A percentile compares a stretch with the other conserved stretches of the same genome.
phyloP scores from a whole-genome alignment of 805 yeast genomes.

The Yamadazyma phyllophila region DNA sequence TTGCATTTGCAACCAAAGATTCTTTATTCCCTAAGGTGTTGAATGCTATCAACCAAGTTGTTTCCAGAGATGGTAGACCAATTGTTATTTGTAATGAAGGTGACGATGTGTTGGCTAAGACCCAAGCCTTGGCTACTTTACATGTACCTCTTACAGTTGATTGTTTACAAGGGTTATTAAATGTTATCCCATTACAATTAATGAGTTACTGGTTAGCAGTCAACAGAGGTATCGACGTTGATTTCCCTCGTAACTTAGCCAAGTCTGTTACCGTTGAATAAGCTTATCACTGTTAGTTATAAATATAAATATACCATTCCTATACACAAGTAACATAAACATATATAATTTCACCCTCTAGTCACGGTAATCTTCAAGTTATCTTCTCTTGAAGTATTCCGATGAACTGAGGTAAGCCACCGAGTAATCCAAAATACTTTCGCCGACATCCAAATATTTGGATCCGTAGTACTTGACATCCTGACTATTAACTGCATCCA shows the following conservation, averaged over 20 bases:
- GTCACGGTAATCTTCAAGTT: conserved; percentile 3
- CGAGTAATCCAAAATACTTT: conserved; percentile 69
- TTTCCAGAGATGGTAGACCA: conserved; percentile 97
- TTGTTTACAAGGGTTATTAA: conserved; percentile 94
- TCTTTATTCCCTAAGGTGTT: conserved; percentile 93
- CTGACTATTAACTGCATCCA: conserved; percentile 42
- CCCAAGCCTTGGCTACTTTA: conserved; percentile 63
- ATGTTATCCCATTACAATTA: conserved; percentile 91
- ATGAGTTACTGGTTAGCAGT: conserved; percentile 97
- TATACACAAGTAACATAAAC: too few relatives aligned
- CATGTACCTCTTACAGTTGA: conserved; percentile 96
- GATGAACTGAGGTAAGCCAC: conserved; percentile 71
- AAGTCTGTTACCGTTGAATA: conserved; percentile 97
- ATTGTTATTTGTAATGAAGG: conserved; percentile 85
- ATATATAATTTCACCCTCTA: too few relatives aligned
- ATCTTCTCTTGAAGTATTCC: conserved; percentile 66
- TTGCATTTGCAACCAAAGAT: conserved; percentile 95
- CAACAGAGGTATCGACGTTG: conserved; percentile 92
- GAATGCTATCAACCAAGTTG: conserved; percentile 94
- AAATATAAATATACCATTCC: too few relatives aligned
- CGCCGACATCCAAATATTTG: conserved; percentile 83
- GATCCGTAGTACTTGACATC: conserved; percentile 51
- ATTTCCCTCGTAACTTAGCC: conserved; percentile 98
- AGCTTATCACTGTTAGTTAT: conserved; percentile 5
- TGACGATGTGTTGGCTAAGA: conserved; percentile 58